Evolutionary conservation across 1,284 basidiomycete genomes (phyloP), one percentile per base, ranked within the genome.

Genomic region (Cystobasidium sp.): DNA sequence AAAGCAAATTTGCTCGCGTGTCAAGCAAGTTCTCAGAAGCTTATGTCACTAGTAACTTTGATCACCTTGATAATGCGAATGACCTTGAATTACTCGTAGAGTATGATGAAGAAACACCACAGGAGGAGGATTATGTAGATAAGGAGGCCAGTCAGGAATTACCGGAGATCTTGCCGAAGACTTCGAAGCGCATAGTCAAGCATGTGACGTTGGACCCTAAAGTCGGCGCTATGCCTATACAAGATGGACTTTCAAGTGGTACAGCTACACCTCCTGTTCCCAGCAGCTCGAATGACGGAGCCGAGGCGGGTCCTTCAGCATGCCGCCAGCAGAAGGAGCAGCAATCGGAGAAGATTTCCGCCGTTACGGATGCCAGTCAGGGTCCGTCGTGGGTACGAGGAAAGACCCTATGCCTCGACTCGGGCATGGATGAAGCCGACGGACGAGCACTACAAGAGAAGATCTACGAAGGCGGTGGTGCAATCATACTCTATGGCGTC

Each of bases 1-100:
- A 75, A 14, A 12, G 61, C 63, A 75, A 31, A 24, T 77, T 62
- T 72, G 76, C 68, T 20, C 72, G 49, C 69, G 75, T 51, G 66
- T 75, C 37, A 51, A 69, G 59, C 20, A 55, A 56, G 70, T 16
- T 73, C 8, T 41, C 59, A n/a, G 22, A 49, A 10, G 70, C 51
- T 8, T 66, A 51, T 39, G 24, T 66, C 37, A 37, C 22, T 14
- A 63, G 43, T 37, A 73, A 73, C 41, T 73, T 66, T 44, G 70
- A 73, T 41, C 70, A 73, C 41, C 63, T 73, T 24, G 43, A 64
- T 39, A 39, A 56, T 37, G 39, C 37, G 3, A 51, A 22, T 24
- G 70, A 73, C 53, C 37, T 73, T n/a, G 62, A 65, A 10, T 51
- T 73, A n/a, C 63, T 73, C 37, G 53, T 46, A 6, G 55, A 58